Conservation (phyloP, 225 moss, liverwort and hornwort species). For the Straminergon stramineum region DNA sequence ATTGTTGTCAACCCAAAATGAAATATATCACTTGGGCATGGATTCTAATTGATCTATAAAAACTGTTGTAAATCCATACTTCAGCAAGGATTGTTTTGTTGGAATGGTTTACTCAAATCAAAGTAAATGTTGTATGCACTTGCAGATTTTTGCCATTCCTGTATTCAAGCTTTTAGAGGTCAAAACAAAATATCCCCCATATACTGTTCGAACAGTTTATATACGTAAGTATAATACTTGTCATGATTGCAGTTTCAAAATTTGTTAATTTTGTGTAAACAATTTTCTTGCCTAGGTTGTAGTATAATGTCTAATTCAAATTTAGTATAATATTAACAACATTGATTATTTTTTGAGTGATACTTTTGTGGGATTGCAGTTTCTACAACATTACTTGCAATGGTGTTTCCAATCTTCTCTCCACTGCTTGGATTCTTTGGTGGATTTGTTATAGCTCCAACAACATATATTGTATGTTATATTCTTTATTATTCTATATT, state of each 20-base stretch:
- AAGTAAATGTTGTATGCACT: not conserved
- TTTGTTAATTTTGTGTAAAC: too few species aligned
- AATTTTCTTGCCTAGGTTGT: too few species aligned
- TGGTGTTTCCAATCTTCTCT: not conserved
- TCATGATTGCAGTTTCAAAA: not conserved
- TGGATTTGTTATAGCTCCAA: not conserved
- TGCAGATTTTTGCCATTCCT: constrained; percentile 4
- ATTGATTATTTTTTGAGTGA: not conserved
- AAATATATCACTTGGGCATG: not conserved
- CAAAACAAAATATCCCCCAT: not conserved
- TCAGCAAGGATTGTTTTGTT: not conserved
- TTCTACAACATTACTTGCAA: not conserved
- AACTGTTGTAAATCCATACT: accelerated
- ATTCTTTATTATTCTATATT: not conserved
- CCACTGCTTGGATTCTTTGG: not conserved
- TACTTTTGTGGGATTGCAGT: not conserved
- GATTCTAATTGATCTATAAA: not conserved
- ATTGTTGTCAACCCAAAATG: not conserved
- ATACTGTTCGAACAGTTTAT: not conserved
- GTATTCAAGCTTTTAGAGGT: not conserved
- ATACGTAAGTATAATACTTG: not conserved
- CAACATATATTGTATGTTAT: not conserved
- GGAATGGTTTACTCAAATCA: not conserved
- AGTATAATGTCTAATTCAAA: not conserved
- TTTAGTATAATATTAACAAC: too few species aligned